Percentiles rank a stretch among this genome's conserved stretches.
Conservation (phyloP, 1,139 yeast species). For the Suhomyces taliae region DNA sequence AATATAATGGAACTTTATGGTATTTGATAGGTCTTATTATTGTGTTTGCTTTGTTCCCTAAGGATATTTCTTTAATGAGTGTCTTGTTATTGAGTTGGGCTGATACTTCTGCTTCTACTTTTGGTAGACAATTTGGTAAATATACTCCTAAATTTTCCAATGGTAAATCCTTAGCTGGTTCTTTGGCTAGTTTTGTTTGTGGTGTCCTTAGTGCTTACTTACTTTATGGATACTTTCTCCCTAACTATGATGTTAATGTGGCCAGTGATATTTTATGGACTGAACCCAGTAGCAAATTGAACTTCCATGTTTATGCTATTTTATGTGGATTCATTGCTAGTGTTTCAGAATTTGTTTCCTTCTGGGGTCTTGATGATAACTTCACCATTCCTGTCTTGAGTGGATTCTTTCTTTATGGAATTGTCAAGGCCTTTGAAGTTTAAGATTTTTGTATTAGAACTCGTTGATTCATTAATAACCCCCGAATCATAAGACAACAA, state of each 20-base stretch:
- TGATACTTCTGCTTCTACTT: conserved; percentile 93
- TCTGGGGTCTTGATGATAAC: conserved; percentile 83
- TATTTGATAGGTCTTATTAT: conserved; percentile 75
- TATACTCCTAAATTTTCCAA: conserved; percentile 75
- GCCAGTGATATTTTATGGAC: conserved; percentile 65
- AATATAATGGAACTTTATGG: conserved; percentile 82
- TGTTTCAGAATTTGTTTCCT: conserved; percentile 76
- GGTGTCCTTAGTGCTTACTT: conserved; percentile 67
- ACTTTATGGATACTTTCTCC: conserved; percentile 72
- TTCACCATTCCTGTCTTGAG: conserved; percentile 89
- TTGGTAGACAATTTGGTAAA: conserved; percentile 83
- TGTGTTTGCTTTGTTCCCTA: conserved; percentile 69
- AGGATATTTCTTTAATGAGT: conserved; percentile 77
- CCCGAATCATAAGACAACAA: background rate
- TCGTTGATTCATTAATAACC: background rate
- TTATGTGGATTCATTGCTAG: conserved; percentile 81
- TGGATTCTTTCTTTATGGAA: conserved; percentile 56
- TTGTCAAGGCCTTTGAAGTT: conserved; percentile 27
- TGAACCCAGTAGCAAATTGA: conserved; percentile 56
- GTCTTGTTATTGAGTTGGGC: conserved; percentile 90
- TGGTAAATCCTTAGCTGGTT: conserved; percentile 86
- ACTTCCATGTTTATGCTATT: conserved; percentile 52
- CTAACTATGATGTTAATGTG: conserved; percentile 48
- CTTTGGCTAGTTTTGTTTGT: conserved; percentile 76
- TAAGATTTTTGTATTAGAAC: background rate